These are phyloP conservation scores for Nicotiana otophora DNA, from an alignment of 257 asterid species.

Conservation along the genomic window DNA sequence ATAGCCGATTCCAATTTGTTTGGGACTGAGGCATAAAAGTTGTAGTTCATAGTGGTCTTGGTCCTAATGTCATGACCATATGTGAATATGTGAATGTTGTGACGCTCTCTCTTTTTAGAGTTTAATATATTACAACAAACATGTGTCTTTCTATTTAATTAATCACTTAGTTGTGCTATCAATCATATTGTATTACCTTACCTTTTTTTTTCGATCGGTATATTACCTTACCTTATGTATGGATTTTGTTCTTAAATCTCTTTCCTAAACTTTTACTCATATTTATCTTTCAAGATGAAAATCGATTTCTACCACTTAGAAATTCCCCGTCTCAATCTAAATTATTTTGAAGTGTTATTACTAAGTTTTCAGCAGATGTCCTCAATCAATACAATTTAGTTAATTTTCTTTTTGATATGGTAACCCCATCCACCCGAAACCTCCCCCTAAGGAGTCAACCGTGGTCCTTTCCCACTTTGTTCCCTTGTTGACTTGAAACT, in stretches of 20 bases:
- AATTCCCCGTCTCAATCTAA: background rate
- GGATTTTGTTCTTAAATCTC: background rate
- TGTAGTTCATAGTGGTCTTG: background rate
- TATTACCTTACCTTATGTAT: background rate
- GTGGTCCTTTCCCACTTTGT: background rate
- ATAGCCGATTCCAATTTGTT: background rate
- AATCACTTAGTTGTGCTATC: background rate
- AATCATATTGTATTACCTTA: background rate
- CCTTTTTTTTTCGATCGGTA: background rate
- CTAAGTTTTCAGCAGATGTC: background rate
- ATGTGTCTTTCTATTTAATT: background rate
- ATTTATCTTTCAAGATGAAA: background rate
- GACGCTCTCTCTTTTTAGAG: background rate
- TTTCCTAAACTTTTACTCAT: background rate
- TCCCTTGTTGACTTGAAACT: background rate
- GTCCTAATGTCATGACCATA: background rate
- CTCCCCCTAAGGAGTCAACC: background rate
- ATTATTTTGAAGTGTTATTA: background rate
- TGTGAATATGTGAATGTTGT: background rate
- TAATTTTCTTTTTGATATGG: conserved; percentile 1
- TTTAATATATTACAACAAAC: background rate
- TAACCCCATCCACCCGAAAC: background rate
- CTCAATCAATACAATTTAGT: background rate
- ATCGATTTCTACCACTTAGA: background rate
- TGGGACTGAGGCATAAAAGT: background rate